Percentiles rank a stretch among this genome's conserved stretches.
Evolutionary conservation across 805 yeast species (phyloP).

Genomic region (Isabelozyma pseudorhagii): DNA sequence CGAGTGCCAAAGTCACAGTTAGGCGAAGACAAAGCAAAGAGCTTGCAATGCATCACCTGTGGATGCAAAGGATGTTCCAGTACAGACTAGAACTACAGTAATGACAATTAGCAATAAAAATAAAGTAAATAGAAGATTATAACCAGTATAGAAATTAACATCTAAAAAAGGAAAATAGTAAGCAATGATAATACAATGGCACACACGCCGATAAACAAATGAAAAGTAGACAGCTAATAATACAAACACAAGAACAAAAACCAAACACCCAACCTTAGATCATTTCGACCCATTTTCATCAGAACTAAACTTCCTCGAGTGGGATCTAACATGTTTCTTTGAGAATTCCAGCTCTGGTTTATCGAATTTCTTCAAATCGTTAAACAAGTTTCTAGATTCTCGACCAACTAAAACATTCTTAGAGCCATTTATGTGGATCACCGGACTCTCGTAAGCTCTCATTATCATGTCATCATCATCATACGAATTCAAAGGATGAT

Average conservation of each 20-base stretch:
- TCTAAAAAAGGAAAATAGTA: neutral
- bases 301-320: neutral
- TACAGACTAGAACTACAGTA: slow-evolving; percentile 44
- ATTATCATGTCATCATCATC: slow-evolving; percentile 46
- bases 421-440: neutral
- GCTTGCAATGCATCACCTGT: slow-evolving; percentile 66
- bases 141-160: neutral
- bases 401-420: neutral
- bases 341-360: neutral
- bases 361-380: slow-evolving; percentile 17
- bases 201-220: slow-evolving; percentile 1
- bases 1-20: slow-evolving; percentile 70
- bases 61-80: slow-evolving; percentile 87
- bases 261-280: neutral
- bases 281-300: neutral
- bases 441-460: slow-evolving; percentile 35
- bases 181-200: slow-evolving; percentile 1
- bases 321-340: neutral
- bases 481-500: slow-evolving; percentile 29
- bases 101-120: neutral
- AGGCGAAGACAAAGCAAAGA: slow-evolving; percentile 19
- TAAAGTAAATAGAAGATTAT: neutral
- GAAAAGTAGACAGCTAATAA: slow-evolving; percentile 1
- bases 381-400: slow-evolving; percentile 11
- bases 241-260: neutral